These are phyloP conservation scores for Pythium sukuiense DNA, from an alignment of 352 stramenopile species.

Conservation along the genomic window DNA sequence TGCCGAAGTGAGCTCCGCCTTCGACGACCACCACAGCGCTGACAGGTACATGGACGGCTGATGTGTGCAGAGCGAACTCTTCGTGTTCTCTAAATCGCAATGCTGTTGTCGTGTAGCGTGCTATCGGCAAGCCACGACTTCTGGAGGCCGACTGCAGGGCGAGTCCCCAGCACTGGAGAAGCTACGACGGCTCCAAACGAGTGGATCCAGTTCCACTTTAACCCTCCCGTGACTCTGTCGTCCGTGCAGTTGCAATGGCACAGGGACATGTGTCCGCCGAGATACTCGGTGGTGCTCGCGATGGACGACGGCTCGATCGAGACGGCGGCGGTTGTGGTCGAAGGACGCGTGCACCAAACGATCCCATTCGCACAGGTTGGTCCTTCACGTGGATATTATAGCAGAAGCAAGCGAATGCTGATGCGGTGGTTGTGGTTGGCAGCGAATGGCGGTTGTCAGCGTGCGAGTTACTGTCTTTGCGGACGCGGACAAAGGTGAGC, in stretches of 20 bases:
- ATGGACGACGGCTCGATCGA: constrained; percentile 23
- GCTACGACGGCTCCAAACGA: constrained; percentile 1
- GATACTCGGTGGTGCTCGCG: constrained; percentile 21
- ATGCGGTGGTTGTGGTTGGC: background rate
- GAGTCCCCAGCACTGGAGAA: background rate
- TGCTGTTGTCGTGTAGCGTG: constrained; percentile 1
- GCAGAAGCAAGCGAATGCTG: background rate
- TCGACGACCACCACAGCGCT: constrained; percentile 55
- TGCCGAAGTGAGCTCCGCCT: constrained; percentile 56
- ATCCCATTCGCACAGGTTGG: constrained; percentile 28
- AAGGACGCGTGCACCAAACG: constrained; percentile 15
- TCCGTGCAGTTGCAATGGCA: constrained; percentile 25
- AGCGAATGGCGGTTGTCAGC: constrained; percentile 16
- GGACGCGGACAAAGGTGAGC: constrained; percentile 9
- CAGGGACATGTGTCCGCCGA: constrained; percentile 5
- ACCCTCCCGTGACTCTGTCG: constrained; percentile 13
- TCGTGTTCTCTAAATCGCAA: background rate
- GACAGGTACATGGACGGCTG: too few relatives aligned
- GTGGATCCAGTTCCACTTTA: constrained; percentile 32
- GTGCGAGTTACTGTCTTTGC: constrained; percentile 16
- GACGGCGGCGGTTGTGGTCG: constrained; percentile 25
- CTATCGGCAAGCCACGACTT: background rate
- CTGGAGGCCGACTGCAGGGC: constrained; percentile 11
- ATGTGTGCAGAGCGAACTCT: too few relatives aligned
- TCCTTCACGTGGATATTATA: background rate